A percentile compares a stretch with the other conserved stretches of the same genome.
Conservation (phyloP, 2,329 filamentous ascomycete genomes). For the Hypoxylon sp. region DNA sequence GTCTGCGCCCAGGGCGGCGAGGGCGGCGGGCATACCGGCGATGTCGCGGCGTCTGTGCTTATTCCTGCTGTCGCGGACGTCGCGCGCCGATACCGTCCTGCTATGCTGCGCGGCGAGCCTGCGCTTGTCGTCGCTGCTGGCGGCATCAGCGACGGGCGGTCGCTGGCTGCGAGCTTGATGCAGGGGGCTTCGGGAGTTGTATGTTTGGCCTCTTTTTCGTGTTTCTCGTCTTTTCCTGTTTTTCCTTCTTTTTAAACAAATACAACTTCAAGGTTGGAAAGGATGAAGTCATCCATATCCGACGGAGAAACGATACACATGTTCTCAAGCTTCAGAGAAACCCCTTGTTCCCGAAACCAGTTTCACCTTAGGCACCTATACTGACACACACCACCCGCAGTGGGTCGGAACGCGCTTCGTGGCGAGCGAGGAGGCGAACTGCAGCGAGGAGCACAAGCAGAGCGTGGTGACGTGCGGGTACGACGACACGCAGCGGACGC, state of each 20-base stretch:
- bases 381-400: too few relatives aligned
- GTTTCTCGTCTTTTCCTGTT: too few relatives aligned
- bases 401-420: conserved; percentile 97
- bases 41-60: conserved; percentile 84
- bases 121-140: conserved; percentile 89
- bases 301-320: too few relatives aligned
- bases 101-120: conserved; percentile 70
- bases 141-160: conserved; percentile 83
- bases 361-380: too few relatives aligned
- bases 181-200: conserved; percentile 87
- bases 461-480: conserved; percentile 82
- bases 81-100: conserved; percentile 73
- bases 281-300: too few relatives aligned
- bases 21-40: conserved; percentile 91
- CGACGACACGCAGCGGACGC: conserved; percentile 80
- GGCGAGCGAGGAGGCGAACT: conserved; percentile 80
- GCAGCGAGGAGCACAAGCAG: conserved; percentile 82
- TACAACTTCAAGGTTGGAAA: too few relatives aligned
- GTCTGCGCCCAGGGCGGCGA: conserved; percentile 93
- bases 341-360: too few relatives aligned
- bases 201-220: too few relatives aligned
- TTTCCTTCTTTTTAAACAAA: too few relatives aligned
- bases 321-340: too few relatives aligned
- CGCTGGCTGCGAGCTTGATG: conserved; percentile 82
- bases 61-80: conserved; percentile 89